A percentile compares a stretch with the other conserved stretches of the same genome.
These are phyloP conservation scores for Colletotrichum sp. DNA, from an alignment of 2,329 filamentous ascomycete species.

Conservation along the genomic window DNA sequence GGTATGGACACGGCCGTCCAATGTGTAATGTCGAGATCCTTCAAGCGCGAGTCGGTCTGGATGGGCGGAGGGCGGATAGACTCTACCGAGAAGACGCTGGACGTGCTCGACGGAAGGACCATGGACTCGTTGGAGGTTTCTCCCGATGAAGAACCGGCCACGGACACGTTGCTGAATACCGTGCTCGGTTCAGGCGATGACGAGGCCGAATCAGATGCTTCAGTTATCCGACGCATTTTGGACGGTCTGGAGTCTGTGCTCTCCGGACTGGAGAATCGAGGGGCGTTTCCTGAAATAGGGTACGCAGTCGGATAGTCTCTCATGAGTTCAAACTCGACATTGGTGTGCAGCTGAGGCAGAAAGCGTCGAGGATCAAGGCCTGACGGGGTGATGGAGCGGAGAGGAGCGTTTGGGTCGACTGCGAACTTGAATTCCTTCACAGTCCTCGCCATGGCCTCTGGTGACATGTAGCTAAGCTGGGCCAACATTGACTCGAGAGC, in stretches of 20 bases:
- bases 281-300: not conserved
- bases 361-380: not conserved
- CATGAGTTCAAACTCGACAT: conserved; percentile 14
- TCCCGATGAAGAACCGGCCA: not conserved
- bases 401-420: conserved; percentile 21
- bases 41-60: conserved; percentile 29
- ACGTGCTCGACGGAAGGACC: conserved; percentile 5
- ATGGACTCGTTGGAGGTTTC: not conserved
- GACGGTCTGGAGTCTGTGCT: not conserved
- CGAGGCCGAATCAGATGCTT: not conserved
- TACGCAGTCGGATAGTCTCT: conserved; percentile 7
- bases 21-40: conserved; percentile 30
- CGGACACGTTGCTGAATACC: not conserved
- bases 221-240: not conserved
- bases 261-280: not conserved
- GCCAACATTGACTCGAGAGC: conserved; percentile 9
- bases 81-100: conserved; percentile 19
- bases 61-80: conserved; percentile 20
- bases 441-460: conserved; percentile 18
- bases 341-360: conserved; percentile 7
- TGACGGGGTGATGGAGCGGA: not conserved
- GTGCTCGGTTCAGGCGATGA: not conserved
- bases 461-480: conserved; percentile 24
- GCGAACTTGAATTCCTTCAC: conserved; percentile 26
- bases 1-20: conserved; percentile 39